These are phyloP conservation scores for Trypanosoma vivax DNA, from an alignment of 208 protist genomes.

Conservation along the genomic window DNA sequence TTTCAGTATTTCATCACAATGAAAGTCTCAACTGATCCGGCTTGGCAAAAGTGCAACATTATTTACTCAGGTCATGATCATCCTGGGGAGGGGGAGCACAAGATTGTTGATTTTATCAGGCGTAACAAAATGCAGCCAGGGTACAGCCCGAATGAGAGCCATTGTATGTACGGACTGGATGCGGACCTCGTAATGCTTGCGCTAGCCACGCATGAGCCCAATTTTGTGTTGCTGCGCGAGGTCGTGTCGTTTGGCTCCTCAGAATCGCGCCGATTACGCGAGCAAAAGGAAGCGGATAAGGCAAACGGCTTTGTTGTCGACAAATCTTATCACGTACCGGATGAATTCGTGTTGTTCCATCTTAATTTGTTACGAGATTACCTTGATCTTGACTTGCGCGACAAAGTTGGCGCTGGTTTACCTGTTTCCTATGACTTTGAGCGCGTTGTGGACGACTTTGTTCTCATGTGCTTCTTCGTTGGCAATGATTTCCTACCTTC, in stretches of 20 bases:
- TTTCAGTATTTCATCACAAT: constrained; percentile 94
- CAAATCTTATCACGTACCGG: constrained; percentile 71
- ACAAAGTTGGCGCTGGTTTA: constrained; percentile 20
- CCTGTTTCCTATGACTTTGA: constrained; percentile 75
- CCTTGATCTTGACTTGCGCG: constrained; percentile 83
- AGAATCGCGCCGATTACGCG: constrained; percentile 53
- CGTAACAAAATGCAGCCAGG: constrained; percentile 81
- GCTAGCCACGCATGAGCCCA: constrained; percentile 93
- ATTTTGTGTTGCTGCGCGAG: constrained; percentile 97
- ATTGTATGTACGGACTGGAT: constrained; percentile 98
- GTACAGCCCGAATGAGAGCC: constrained; percentile 93
- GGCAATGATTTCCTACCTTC: constrained; percentile 99
- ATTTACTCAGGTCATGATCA: constrained; percentile 93
- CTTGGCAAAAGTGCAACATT: constrained; percentile 92
- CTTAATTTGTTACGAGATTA: constrained; percentile 95
- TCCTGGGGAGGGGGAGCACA: constrained; percentile 99
- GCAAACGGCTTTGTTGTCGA: constrained; percentile 76
- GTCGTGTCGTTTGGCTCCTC: constrained; percentile 80
- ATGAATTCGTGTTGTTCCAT: constrained; percentile 88
- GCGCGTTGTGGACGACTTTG: constrained; percentile 95
- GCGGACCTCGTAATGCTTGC: constrained; percentile 98
- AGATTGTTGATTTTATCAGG: constrained; percentile 99
- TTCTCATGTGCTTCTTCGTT: constrained; percentile 96
- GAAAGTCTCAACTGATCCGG: constrained; percentile 87
- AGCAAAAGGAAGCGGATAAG: constrained; percentile 68